A percentile compares a stretch with the other conserved stretches of the same genome.
Conservation (phyloP, 2,329 filamentous ascomycete species). For the Pseudocercospora ulei region DNA sequence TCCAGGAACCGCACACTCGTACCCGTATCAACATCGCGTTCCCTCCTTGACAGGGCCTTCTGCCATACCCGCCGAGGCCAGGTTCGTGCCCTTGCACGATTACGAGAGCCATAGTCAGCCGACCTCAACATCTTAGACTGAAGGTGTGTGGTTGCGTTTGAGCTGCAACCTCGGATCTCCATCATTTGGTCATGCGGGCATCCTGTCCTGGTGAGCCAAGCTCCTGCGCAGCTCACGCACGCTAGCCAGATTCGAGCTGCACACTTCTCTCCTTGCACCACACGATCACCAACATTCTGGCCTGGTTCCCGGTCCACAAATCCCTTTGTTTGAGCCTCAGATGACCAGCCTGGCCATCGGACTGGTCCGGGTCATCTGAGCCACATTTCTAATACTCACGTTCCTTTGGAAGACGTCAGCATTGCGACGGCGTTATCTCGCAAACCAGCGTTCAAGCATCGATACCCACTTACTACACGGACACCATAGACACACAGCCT, state of each 20-base stretch:
- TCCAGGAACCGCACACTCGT: slow-evolving; percentile 27
- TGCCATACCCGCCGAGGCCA: slow-evolving; percentile 26
- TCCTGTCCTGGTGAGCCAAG: slow-evolving; percentile 8
- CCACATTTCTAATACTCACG: slow-evolving; percentile 18
- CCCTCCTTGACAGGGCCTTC: slow-evolving; percentile 28
- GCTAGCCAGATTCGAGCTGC: slow-evolving; percentile 14
- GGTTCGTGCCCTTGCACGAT: slow-evolving; percentile 33
- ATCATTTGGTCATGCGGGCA: slow-evolving; percentile 20
- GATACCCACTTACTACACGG: slow-evolving; percentile 15
- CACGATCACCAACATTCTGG: slow-evolving; percentile 18
- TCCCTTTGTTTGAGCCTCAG: slow-evolving; percentile 23
- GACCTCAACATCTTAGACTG: slow-evolving; percentile 26
- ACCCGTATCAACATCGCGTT: slow-evolving; percentile 27
- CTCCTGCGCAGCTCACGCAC: slow-evolving; percentile 10
- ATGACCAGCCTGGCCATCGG: slow-evolving; percentile 19
- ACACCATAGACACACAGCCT: slow-evolving; percentile 23
- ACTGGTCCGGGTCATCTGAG: slow-evolving; percentile 21
- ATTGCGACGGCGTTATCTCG: slow-evolving; percentile 20
- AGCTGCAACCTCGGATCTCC: slow-evolving; percentile 17
- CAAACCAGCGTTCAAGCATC: slow-evolving; percentile 16
- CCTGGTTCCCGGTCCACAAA: slow-evolving; percentile 18
- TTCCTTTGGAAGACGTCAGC: slow-evolving; percentile 18
- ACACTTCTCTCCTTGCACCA: slow-evolving; percentile 17
- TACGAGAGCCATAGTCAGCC: slow-evolving; percentile 31
- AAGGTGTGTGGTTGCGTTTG: slow-evolving; percentile 22